Evolutionary conservation across 2,329 filamentous ascomycete species (phyloP).

Genomic region (Penicillium olsonii): DNA sequence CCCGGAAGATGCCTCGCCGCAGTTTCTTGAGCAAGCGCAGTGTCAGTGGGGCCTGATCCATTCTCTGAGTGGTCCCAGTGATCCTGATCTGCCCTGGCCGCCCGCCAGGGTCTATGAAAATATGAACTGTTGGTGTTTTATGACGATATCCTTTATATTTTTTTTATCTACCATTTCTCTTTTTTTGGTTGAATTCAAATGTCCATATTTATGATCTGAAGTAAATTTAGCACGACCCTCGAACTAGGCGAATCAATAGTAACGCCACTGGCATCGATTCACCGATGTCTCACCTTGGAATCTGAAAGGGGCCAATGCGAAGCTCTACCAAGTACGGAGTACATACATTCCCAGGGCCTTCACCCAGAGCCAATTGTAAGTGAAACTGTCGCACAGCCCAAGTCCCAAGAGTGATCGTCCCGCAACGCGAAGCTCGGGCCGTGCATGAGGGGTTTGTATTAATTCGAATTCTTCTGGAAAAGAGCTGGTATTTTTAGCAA

Average conservation of each 20-base stretch:
- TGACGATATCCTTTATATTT: slow-evolving; percentile 1
- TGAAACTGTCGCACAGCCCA: slow-evolving; percentile 17
- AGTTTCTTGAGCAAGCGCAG: slow-evolving; percentile 51
- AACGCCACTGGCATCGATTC: neutral
- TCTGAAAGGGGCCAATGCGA: neutral
- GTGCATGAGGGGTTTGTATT: neutral
- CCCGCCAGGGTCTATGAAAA: slow-evolving; percentile 6
- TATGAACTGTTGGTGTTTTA: slow-evolving; percentile 4
- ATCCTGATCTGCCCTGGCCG: neutral
- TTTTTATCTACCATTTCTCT: neutral
- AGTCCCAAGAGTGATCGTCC: slow-evolving; percentile 8
- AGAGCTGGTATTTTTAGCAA: neutral
- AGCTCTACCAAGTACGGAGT: too few species aligned
- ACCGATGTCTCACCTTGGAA: neutral
- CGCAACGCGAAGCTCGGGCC: slow-evolving; percentile 6
- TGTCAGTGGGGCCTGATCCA: slow-evolving; percentile 32
- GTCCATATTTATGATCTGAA: neutral
- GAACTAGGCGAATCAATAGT: neutral
- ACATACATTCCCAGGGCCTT: too few species aligned
- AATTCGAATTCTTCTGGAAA: neutral
- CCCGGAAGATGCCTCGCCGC: slow-evolving; percentile 43
- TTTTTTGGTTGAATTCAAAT: neutral
- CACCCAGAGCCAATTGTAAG: too few species aligned
- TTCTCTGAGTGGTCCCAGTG: neutral
- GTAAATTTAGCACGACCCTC: neutral